Conservation (phyloP, 2,329 filamentous ascomycete genomes). For the Rutstroemia sp. region DNA sequence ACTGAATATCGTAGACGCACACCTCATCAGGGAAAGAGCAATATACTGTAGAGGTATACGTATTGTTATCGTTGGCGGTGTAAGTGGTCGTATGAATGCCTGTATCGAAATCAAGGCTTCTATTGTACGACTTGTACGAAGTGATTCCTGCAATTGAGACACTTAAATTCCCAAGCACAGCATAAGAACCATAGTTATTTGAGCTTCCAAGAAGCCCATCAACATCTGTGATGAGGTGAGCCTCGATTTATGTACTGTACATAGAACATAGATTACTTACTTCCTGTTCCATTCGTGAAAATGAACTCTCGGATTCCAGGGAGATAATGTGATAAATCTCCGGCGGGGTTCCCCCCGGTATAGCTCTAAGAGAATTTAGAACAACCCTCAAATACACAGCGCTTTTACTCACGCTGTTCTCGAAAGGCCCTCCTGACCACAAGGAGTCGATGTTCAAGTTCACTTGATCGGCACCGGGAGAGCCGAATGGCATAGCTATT, state of each 20-base stretch:
- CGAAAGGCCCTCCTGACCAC: conserved; percentile 38
- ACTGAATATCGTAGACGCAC: conserved; percentile 25
- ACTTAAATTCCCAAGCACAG: conserved; percentile 40
- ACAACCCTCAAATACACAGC: background rate
- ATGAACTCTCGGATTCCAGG: conserved; percentile 38
- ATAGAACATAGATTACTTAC: conserved; percentile 19
- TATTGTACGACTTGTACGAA: conserved; percentile 31
- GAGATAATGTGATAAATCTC: conserved; percentile 30
- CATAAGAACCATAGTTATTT: conserved; percentile 38
- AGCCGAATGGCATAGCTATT: conserved; percentile 36
- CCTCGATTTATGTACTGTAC: background rate
- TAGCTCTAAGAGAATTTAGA: conserved; percentile 20
- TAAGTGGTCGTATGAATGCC: conserved; percentile 34
- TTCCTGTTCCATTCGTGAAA: conserved; percentile 43
- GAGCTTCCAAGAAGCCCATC: conserved; percentile 33
- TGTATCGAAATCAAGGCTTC: conserved; percentile 37
- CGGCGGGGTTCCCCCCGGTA: conserved; percentile 39
- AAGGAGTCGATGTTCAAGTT: conserved; percentile 41
- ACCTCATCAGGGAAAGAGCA: conserved; percentile 38
- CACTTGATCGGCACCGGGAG: conserved; percentile 34
- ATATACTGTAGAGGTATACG: conserved; percentile 33
- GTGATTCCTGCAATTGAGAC: conserved; percentile 31
- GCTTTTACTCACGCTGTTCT: conserved; percentile 17
- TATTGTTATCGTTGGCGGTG: conserved; percentile 27
- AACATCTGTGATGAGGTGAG: conserved; percentile 25